Evolutionary conservation across 176 grass and related monocot genomes (phyloP).

Genomic region (Lolium multiflorum): DNA sequence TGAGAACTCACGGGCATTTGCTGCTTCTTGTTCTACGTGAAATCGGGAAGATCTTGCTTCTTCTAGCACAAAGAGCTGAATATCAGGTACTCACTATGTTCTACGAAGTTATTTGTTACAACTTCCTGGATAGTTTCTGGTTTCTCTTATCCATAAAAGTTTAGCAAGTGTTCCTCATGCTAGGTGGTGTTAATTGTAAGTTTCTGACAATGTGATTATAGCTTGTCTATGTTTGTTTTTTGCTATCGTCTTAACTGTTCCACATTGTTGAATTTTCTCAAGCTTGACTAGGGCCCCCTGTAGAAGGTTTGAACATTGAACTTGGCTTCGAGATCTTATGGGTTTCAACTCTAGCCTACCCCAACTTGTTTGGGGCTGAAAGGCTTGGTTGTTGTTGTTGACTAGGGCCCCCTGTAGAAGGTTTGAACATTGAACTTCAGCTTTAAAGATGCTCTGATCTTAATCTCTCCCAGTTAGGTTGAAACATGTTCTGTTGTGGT

Average conservation of each 20-base stretch:
- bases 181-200: not conserved
- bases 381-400: not conserved
- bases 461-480: not conserved
- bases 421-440: not conserved
- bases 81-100: slow-evolving; percentile 75
- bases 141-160: not conserved
- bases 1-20: slow-evolving; percentile 88
- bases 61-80: slow-evolving; percentile 92
- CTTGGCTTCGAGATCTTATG: not conserved
- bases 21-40: slow-evolving; percentile 84
- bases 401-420: not conserved
- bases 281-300: not conserved
- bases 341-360: too few species aligned
- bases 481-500: not conserved
- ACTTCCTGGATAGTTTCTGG: slow-evolving; percentile 18
- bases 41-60: slow-evolving; percentile 83
- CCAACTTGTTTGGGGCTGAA: too few species aligned
- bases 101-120: slow-evolving; percentile 36
- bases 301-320: not conserved
- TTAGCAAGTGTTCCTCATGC: slow-evolving; percentile 13
- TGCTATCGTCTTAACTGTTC: slow-evolving; percentile 11
- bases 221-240: slow-evolving; percentile 10
- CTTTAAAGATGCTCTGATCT: not conserved
- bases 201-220: slow-evolving; percentile 6
- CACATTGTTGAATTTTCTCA: not conserved